Evolutionary conservation across 2,329 filamentous ascomycete genomes (phyloP).

Genomic region (Fusarium burgessii): DNA sequence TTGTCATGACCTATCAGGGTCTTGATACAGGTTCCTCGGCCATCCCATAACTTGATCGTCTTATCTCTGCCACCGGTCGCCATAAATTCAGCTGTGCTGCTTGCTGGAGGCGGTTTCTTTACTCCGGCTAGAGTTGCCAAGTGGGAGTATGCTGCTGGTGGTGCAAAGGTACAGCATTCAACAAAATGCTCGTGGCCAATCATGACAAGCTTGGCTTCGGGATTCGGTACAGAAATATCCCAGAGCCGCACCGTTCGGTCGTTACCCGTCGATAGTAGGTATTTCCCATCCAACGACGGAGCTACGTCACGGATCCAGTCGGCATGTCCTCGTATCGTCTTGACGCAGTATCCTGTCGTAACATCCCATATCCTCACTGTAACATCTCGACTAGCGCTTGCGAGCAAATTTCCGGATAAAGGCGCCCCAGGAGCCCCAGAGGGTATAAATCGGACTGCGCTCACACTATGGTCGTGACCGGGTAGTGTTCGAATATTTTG

Average conservation of each 20-base stretch:
- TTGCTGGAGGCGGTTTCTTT: slow-evolving; percentile 81
- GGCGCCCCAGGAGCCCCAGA: slow-evolving; percentile 82
- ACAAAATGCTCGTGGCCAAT: slow-evolving; percentile 88
- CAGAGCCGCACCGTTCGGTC: slow-evolving; percentile 86
- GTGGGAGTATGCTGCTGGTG: slow-evolving; percentile 80
- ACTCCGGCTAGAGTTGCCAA: slow-evolving; percentile 82
- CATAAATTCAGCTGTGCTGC: slow-evolving; percentile 85
- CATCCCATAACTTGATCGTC: slow-evolving; percentile 90
- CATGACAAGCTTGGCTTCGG: slow-evolving; percentile 82
- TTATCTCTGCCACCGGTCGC: slow-evolving; percentile 93
- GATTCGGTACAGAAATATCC: slow-evolving; percentile 76
- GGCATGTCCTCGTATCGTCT: slow-evolving; percentile 85
- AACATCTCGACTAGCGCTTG: slow-evolving; percentile 87
- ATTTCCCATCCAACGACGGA: slow-evolving; percentile 85
- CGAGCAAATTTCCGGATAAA: slow-evolving; percentile 84
- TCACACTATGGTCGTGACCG: slow-evolving; percentile 93
- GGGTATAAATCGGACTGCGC: slow-evolving; percentile 87
- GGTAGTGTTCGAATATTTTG: slow-evolving; percentile 93
- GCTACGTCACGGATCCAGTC: slow-evolving; percentile 94
- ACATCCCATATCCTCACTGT: slow-evolving; percentile 92
- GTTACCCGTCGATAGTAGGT: slow-evolving; percentile 83
- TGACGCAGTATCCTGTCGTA: slow-evolving; percentile 90
- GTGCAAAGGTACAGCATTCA: slow-evolving; percentile 89
- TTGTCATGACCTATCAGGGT: slow-evolving; percentile 91
- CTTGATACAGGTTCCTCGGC: slow-evolving; percentile 84